Base-by-base conservation (phyloP, 768 basidiomycete genomes). In the Steccherinum ochraceum region DNA sequence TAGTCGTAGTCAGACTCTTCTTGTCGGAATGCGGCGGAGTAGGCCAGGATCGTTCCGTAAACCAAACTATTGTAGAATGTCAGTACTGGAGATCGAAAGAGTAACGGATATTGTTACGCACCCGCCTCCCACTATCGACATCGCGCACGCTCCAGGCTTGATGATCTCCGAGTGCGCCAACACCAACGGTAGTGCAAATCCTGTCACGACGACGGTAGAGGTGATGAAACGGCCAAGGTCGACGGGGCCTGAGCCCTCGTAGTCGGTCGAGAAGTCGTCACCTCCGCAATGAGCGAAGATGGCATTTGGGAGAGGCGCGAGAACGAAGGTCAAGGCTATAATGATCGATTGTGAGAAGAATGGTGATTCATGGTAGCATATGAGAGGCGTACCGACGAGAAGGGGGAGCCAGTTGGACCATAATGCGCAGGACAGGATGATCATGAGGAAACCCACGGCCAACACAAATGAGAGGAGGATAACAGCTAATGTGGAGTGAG, bases 391-490 rank as follows among this genome's bases (percentile, higher is more conserved):
- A 96, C 96, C 96, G 56, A 97, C 95, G 56, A 98, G 78, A 46
- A 99, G 76, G 26, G 96, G 96, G 19, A 98, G 76, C 96, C 96
- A 99, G 67, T 99, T 99, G 12, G 82, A 72, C 86, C 87, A 98
- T 24, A 98, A 73, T 5, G 96, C 96, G 65, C 96, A 98, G 1
- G 92, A 92, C 20, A 99, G 84, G 67, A 99, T 99, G 63, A 98
- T 90, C 63, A 98, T 81, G 52, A 99, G 72, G 73, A 99, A 99
- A n/a, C 96, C 96, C 13, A 95, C 79, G 4, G 96, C 96, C 46
- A 99, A 85, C 48, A 97, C 91, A 70, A 99, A 97, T 1, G 96
- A 94, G 43, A 99, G 84, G 48, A 97, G 77, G 60, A 98, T 93
- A 56, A 98, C 93, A 63, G 93, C 94, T 97, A 64, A 45, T 56